Evolutionary conservation across 257 asterid genomes (phyloP).

Genomic region (Coffea eugenioides): DNA sequence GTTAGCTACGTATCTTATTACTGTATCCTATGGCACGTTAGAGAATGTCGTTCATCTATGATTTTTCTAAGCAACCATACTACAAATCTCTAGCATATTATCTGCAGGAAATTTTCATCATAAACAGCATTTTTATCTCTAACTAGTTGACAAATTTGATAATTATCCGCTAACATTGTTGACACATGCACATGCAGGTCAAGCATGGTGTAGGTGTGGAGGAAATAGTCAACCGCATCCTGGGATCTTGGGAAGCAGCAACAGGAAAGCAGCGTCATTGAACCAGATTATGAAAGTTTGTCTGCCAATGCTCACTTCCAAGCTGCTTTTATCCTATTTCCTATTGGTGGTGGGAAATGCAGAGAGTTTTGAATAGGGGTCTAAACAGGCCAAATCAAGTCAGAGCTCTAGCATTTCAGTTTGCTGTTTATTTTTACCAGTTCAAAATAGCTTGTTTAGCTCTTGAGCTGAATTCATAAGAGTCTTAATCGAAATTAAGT

Average conservation of each 20-base stretch:
- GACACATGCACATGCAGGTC: slow-evolving; percentile 47
- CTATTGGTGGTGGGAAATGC: not conserved
- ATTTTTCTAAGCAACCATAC: not conserved
- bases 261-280: slow-evolving; percentile 59
- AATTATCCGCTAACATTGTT: not conserved
- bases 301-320: not conserved
- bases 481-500: too few relatives aligned
- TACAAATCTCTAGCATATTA: too few relatives aligned
- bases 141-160: not conserved
- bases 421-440: too few relatives aligned
- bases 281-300: slow-evolving; percentile 7
- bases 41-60: not conserved
- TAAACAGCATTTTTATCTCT: not conserved
- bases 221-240: slow-evolving; percentile 64
- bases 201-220: slow-evolving; percentile 92
- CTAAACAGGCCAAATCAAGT: too few relatives aligned
- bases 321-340: not conserved
- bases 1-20: too few relatives aligned
- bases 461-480: too few relatives aligned
- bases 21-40: too few relatives aligned
- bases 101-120: not conserved
- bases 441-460: too few relatives aligned
- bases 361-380: too few relatives aligned
- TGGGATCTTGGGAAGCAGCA: slow-evolving; percentile 81
- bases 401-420: too few relatives aligned